Percentiles rank a stretch among this genome's conserved stretches.
These are phyloP conservation scores for Farysia itapuensis DNA, from an alignment of 1,284 basidiomycete genomes.

Conservation along the genomic window DNA sequence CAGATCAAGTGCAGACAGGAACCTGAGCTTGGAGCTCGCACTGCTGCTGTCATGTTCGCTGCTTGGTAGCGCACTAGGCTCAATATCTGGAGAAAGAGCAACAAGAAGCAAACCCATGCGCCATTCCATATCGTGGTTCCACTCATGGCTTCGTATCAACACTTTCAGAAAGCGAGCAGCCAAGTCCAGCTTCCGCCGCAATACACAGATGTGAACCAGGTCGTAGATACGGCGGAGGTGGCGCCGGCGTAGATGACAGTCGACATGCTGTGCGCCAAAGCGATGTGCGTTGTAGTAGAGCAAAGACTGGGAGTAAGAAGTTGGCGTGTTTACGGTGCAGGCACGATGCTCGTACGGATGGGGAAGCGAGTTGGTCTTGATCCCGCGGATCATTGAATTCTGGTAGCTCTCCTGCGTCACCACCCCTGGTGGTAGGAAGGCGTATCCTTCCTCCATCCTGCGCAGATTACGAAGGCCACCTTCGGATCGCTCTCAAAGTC, in stretches of 20 bases:
- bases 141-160: conserved; percentile 18
- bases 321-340: background rate
- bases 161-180: conserved; percentile 10
- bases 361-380: conserved; percentile 22
- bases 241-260: conserved; percentile 1
- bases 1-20: conserved; percentile 7
- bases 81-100: background rate
- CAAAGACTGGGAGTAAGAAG: background rate
- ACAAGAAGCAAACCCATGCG: conserved; percentile 1
- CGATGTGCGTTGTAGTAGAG: background rate
- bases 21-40: conserved; percentile 1
- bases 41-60: background rate
- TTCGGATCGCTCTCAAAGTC: no score
- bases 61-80: no score
- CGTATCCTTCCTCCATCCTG: conserved; percentile 8
- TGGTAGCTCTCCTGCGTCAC: conserved; percentile 6
- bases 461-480: background rate
- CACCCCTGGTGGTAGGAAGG: conserved; percentile 11
- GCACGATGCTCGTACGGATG: background rate
- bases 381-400: conserved; percentile 18
- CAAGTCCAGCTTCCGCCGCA: conserved; percentile 1
- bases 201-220: conserved; percentile 7
- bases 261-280: background rate
- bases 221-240: conserved; percentile 22
- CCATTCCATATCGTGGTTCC: conserved; percentile 8